Percentiles rank a stretch among this genome's conserved stretches.
Conservation (phyloP, 768 basidiomycete genomes). For the Pulveroboletus sp. region DNA sequence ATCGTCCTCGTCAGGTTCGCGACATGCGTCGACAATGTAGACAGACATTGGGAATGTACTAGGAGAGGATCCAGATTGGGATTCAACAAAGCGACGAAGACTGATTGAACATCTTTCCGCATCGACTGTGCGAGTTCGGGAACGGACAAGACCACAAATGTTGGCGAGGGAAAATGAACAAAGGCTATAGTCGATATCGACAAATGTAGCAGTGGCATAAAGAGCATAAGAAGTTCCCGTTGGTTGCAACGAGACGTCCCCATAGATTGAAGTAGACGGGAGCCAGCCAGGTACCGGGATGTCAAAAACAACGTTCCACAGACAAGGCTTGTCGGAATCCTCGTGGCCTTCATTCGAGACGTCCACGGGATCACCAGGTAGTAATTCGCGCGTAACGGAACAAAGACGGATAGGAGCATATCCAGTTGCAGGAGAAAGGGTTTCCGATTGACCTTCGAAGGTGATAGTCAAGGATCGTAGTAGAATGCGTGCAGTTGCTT, state of each 20-base stretch:
- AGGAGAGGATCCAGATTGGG: conserved; percentile 33
- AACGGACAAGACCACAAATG: conserved; percentile 57
- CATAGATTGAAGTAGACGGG: conserved; percentile 56
- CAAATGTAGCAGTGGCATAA: conserved; percentile 63
- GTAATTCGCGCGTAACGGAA: conserved; percentile 60
- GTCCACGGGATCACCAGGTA: conserved; percentile 47
- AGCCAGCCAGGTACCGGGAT: conserved; percentile 90
- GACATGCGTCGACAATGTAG: conserved; percentile 44
- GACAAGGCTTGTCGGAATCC: conserved; percentile 49
- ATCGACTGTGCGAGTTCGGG: conserved; percentile 39
- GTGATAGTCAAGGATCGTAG: conserved; percentile 71
- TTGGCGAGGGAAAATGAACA: conserved; percentile 47
- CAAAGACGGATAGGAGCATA: conserved; percentile 72
- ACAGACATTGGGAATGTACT: conserved; percentile 33
- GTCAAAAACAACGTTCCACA: conserved; percentile 80
- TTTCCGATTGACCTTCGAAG: conserved; percentile 87
- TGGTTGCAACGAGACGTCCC: conserved; percentile 38
- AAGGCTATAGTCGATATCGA: conserved; percentile 41
- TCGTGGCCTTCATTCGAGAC: conserved; percentile 65
- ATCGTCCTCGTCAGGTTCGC: conserved; percentile 11
- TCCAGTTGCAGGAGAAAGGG: conserved; percentile 58
- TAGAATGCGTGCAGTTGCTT: conserved; percentile 47
- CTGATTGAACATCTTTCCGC: conserved; percentile 41
- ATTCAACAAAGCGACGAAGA: conserved; percentile 53
- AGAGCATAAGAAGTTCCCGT: conserved; percentile 65